Evolutionary conservation across 768 basidiomycete genomes (phyloP), one percentile per base, ranked within the genome.

Genomic region (Suillus luteus): DNA sequence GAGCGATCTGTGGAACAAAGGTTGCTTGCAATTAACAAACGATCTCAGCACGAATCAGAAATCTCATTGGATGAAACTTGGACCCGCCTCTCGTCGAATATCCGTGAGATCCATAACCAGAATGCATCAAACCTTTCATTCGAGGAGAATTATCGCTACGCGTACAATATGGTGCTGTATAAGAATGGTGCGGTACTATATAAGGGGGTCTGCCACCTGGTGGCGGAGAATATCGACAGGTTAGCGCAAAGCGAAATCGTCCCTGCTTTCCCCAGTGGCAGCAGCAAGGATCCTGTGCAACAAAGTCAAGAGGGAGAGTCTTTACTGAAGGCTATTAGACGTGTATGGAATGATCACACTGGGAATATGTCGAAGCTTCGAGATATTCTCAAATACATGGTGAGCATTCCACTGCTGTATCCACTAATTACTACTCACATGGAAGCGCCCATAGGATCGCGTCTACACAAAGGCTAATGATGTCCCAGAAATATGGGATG

Each of bases 341-440:
- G 84, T 37, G 91, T 96, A 0, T 99, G 97, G 96, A 92, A 96
- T 62, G 95, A 98, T 73, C 97, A 99, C 75, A 87, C 82, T 5
- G 87, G 89, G 12, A 93, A 89, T 73, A 93, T 98, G 92, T 80
- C 83, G 33, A 93, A 96, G 74, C 75, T 99, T 64, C 86, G 89
- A 12, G 94, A 95, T 75, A 86, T 99, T 48, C 80, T 99, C 67
- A 94, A 92, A 72, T 99, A 99, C 73, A 97, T 99, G 95, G 97
- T 97, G 70, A 62, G 85, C 22, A 43, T 58, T 19, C 41, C 55
- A 38, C 64, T 35, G 49, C 15, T 11, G 38, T 60, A 27, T n/a
- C 40, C 41, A 58, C 62, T 59, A n/a, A 61, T 57, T 65, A 57
- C 69, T 69, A 59, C 69, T 69, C 59, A 72, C 57, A 6, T 27